These are phyloP conservation scores for Xylaria sp. DNA, from an alignment of 2,329 filamentous ascomycete species.

Conservation along the genomic window DNA sequence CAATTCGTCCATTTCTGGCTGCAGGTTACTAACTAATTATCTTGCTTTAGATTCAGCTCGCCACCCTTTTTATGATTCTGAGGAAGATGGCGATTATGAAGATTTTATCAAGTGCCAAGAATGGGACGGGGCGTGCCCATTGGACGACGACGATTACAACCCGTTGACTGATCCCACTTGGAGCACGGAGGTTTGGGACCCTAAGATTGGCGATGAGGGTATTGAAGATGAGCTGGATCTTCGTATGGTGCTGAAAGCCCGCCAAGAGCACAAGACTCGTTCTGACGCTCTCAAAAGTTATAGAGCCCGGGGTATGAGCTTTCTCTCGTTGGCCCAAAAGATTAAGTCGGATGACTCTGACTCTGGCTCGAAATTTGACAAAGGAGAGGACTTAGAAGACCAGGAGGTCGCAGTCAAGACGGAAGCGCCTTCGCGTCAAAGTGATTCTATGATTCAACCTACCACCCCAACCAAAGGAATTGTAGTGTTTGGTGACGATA, in stretches of 20 bases:
- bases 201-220: slow-evolving; percentile 40
- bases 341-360: slow-evolving; percentile 1
- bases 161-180: slow-evolving; percentile 14
- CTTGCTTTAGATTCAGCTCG: slow-evolving; percentile 16
- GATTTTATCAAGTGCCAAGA: slow-evolving; percentile 17
- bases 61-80: slow-evolving; percentile 26
- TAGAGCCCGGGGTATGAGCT: neutral
- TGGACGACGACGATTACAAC: slow-evolving; percentile 33
- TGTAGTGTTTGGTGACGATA: neutral
- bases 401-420: neutral
- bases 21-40: neutral
- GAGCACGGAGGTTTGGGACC: slow-evolving; percentile 36
- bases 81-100: slow-evolving; percentile 28
- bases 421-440: no score
- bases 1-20: neutral
- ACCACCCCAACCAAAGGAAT: slow-evolving; percentile 7
- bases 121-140: slow-evolving; percentile 29
- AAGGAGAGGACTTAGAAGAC: neutral
- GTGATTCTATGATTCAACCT: neutral
- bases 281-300: slow-evolving; percentile 8
- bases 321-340: neutral
- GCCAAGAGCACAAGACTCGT: slow-evolving; percentile 17
- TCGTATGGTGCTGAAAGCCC: slow-evolving; percentile 33
- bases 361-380: neutral
- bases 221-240: slow-evolving; percentile 40